Conservation (phyloP, 352 stramenopile genomes). For the Globisporangium solare region DNA sequence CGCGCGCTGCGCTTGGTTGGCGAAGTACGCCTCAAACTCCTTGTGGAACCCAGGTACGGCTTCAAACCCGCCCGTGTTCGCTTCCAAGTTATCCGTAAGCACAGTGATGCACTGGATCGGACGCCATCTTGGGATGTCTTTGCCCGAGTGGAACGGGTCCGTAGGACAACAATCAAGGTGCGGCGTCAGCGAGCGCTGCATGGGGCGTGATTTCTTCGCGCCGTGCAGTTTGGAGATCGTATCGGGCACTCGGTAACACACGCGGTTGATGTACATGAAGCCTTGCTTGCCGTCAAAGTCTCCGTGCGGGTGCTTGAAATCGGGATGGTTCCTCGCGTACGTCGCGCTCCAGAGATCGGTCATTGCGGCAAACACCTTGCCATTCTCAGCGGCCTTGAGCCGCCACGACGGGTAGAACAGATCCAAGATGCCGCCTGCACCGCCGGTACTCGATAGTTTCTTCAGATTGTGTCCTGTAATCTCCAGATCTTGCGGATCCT, state of each 20-base stretch:
- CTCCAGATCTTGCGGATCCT: conserved; percentile 63
- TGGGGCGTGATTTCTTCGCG: conserved; percentile 61
- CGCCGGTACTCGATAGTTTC: conserved; percentile 84
- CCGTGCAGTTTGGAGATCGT: conserved; percentile 54
- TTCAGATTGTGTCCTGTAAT: conserved; percentile 62
- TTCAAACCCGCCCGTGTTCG: conserved; percentile 84
- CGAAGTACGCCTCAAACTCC: conserved; percentile 70
- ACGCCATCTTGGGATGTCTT: conserved; percentile 73
- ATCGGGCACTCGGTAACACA: conserved; percentile 78
- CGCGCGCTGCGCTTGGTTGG: conserved; percentile 13
- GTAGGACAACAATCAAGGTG: conserved; percentile 87
- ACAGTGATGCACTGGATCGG: conserved; percentile 88
- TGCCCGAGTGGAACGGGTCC: conserved; percentile 62
- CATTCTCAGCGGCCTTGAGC: conserved; percentile 67
- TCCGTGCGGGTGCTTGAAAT: conserved; percentile 70
- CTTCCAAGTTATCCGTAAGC: conserved; percentile 61
- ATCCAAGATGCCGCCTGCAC: conserved; percentile 84
- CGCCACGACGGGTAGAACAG: conserved; percentile 89
- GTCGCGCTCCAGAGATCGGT: conserved; percentile 76
- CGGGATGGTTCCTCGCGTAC: conserved; percentile 54
- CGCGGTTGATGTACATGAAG: conserved; percentile 88
- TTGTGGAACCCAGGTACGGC: conserved; percentile 83
- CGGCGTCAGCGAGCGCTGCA: conserved; percentile 85
- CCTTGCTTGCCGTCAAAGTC: conserved; percentile 62
- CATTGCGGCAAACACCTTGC: conserved; percentile 73